Evolutionary conservation across 2,329 filamentous ascomycete genomes (phyloP), one percentile per base, ranked within the genome.

Genomic region (Trichocomaceae sp.): DNA sequence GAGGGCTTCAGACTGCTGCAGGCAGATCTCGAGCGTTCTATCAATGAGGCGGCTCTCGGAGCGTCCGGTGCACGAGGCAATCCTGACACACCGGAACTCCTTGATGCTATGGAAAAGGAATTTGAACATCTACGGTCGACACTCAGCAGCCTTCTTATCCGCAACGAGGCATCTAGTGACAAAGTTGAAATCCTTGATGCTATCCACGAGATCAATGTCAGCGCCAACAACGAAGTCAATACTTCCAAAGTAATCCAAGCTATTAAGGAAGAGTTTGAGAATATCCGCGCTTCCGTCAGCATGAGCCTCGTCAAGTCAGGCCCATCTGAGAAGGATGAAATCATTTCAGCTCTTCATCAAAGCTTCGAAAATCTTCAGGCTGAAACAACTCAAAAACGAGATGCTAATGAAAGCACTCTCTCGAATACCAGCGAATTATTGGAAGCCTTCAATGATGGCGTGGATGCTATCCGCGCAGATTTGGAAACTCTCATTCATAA

Each of bases 61-160:
- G 59, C 66, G 13, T 70, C 68, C 44, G 61, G 59, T 5, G 56
- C 65, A 17, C 63, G 62, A 10, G 64, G 63, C 13, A 67, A 66
- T 10, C 67, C 83, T 0, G 85, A 90, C 58, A 80, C 89, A n/a
- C 77, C 81, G 0, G 79, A 81, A 41, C 76, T 88, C n/a, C 79
- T 85, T 39, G 85, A 89, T 57, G 82, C 88, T 50, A 84, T 95
- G 69, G 87, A 87, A 66, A 83, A 84, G 41, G 89, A 95, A 64
- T 87, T 95, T 49, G 88, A 93, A 59, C 85, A 89, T 52, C 79
- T 96, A 7, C 85, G 89, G 23, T 86, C 90, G 17, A 82, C 87
- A 0, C 81, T 96, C 49, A 87, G 90, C 66, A 83, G 80, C 8
- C 81, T 84, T 0, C 77, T 88, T 60, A 76, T 87, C 6, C 83